These are phyloP conservation scores for Fraxinus baroniana DNA, from an alignment of 305 asterid species.

Conservation along the genomic window DNA sequence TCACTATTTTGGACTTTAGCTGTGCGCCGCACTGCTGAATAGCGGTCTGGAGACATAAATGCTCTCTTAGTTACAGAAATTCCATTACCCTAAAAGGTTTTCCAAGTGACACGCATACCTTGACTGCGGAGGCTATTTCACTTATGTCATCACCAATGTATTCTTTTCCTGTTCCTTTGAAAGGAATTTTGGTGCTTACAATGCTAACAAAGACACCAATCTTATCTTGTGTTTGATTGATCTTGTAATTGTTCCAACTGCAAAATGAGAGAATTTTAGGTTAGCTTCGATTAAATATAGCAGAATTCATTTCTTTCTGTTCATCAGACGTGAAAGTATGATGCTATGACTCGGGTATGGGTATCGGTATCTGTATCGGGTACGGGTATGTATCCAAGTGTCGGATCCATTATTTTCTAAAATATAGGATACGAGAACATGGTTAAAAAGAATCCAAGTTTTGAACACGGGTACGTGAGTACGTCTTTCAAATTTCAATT, in stretches of 20 bases:
- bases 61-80: slow-evolving; percentile 22
- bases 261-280: slow-evolving; percentile 21
- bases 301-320: not conserved
- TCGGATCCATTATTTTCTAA: too few species aligned
- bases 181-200: slow-evolving; percentile 94
- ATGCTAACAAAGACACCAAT: slow-evolving; percentile 92
- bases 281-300: not conserved
- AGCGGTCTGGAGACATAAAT: slow-evolving; percentile 51
- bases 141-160: slow-evolving; percentile 95
- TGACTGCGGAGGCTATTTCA: slow-evolving; percentile 89
- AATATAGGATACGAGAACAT: too few species aligned
- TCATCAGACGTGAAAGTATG: not conserved
- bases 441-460: too few species aligned
- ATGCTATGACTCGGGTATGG: too few species aligned
- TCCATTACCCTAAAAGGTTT: not conserved
- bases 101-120: slow-evolving; percentile 41
- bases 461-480: too few species aligned
- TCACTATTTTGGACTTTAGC: slow-evolving; percentile 78
- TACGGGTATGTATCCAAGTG: too few species aligned
- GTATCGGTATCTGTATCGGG: too few species aligned
- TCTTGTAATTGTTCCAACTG: slow-evolving; percentile 94
- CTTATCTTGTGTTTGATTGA: slow-evolving; percentile 89
- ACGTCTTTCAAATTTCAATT: too few species aligned
- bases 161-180: slow-evolving; percentile 94
- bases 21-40: slow-evolving; percentile 82